phyloP scores from a whole-genome alignment of 805 yeast genomes.

The Saturnispora halmiae region DNA sequence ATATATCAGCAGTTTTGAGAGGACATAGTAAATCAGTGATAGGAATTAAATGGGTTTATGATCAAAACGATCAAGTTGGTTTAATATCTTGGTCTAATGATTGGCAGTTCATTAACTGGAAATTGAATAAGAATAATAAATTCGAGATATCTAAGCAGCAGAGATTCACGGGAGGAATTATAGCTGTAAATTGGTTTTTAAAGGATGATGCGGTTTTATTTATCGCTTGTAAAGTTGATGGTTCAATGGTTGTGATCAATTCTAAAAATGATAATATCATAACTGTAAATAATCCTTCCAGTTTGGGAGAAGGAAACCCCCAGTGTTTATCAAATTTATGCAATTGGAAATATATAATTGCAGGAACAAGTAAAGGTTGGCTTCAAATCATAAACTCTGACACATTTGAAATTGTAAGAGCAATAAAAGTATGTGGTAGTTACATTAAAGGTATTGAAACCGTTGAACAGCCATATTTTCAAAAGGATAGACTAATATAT shows the following conservation, averaged over 20 bases:
- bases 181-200: slow-evolving; percentile 5
- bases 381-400: slow-evolving; percentile 39
- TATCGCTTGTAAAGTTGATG: slow-evolving; percentile 6
- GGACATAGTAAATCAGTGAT: slow-evolving; percentile 70
- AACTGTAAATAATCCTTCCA: slow-evolving; percentile 15
- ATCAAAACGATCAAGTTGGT: slow-evolving; percentile 38
- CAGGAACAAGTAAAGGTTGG: slow-evolving; percentile 80
- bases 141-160: slow-evolving; percentile 17
- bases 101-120: slow-evolving; percentile 58
- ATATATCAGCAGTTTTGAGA: slow-evolving; percentile 45
- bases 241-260: slow-evolving; percentile 5
- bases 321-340: slow-evolving; percentile 17
- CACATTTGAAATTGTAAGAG: slow-evolving; percentile 31
- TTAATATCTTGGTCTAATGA: slow-evolving; percentile 68
- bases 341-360: slow-evolving; percentile 46
- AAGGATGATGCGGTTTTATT: slow-evolving; percentile 6
- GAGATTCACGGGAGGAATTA: slow-evolving; percentile 13
- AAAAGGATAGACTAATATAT: not conserved
- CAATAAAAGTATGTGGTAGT: slow-evolving; percentile 48
- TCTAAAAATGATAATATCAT: slow-evolving; percentile 9
- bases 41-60: slow-evolving; percentile 51
- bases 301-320: slow-evolving; percentile 4
- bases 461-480: slow-evolving; percentile 33
- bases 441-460: slow-evolving; percentile 62
- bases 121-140: slow-evolving; percentile 23